A percentile compares a stretch with the other conserved stretches of the same genome.
These are phyloP conservation scores for Posidonia australis DNA, from an alignment of 106 monocot species.

Conservation along the genomic window DNA sequence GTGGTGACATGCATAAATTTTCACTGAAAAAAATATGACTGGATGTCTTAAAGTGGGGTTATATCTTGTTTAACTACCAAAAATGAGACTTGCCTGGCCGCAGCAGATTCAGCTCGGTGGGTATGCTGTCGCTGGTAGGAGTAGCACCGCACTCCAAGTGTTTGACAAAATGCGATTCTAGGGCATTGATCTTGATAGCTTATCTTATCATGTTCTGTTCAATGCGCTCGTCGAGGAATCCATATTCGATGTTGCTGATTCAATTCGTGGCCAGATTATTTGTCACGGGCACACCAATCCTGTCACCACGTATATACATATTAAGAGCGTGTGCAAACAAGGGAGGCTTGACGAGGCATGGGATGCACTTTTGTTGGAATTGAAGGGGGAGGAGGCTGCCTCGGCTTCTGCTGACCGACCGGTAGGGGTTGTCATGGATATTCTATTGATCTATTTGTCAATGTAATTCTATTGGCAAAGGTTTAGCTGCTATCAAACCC, in stretches of 20 bases:
- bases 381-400: neutral
- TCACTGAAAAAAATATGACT: too few relatives aligned
- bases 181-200: conserved; percentile 59
- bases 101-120: conserved; percentile 35
- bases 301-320: conserved; percentile 39
- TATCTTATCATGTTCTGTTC: conserved; percentile 60
- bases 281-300: conserved; percentile 24
- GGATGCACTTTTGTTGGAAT: conserved; percentile 26
- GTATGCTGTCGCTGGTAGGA: conserved; percentile 49
- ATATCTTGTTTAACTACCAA: too few relatives aligned
- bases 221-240: conserved; percentile 71
- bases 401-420: conserved; percentile 1
- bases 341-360: conserved; percentile 37
- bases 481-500: too few relatives aligned
- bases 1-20: too few relatives aligned
- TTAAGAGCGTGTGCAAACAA: conserved; percentile 63
- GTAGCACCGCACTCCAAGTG: conserved; percentile 48
- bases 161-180: conserved; percentile 58
- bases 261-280: conserved; percentile 24
- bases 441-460: too few relatives aligned
- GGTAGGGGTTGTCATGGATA: conserved; percentile 33
- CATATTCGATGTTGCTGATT: conserved; percentile 48
- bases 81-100: too few relatives aligned
- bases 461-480: too few relatives aligned
- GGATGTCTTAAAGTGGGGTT: too few relatives aligned